Evolutionary conservation across 441 rosid species (phyloP), one percentile per base, ranked within the genome.

Genomic region (Erysimum cheiri): DNA sequence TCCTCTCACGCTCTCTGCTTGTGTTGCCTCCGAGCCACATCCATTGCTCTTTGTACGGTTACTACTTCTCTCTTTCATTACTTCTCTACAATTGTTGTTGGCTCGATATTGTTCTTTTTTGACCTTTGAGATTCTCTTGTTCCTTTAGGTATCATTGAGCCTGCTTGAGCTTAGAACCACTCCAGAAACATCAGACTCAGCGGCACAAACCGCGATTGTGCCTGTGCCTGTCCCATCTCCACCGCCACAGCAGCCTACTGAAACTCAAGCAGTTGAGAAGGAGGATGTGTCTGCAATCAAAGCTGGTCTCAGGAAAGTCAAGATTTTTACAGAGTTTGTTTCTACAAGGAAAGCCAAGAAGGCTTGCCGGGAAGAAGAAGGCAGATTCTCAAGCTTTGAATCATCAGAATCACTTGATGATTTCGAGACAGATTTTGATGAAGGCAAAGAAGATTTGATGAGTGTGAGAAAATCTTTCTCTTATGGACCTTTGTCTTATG

Each of bases 291-390:
- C 92, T 80, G 83, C 88, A 17, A 80, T 90, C 48, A 87, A 83
- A 80, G 88, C 91, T 26, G 85, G 96, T 66, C 82, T 88, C 5
- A 73, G 85, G 66, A 90, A 83, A 80, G 90, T 88, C 15, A 85
- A 79, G 80, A 81, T 81, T 37, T 85, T 88, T 57, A 82, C 77
- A 3, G 87, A 78, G 36, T 84, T 67, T 75, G 82, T 85, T 17
- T 79, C 88, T 5, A 62, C 78, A 37, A 75, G 83, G 69, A 76
- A 75, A 68, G 76, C 77, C 10, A 87, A 84, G 67, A 86, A 84
- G 63, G 81, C 78, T 36, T 83, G 83, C 67, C 72, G 70, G 17
- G 83, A 80, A 73, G 89, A 80, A 49, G 78, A 80, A 53, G 86
- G 56, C 33, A 80, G 74, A 75, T 78, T 63, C 60, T 78, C 83